Percentiles rank a stretch among this genome's conserved stretches.
Conservation (phyloP, 805 yeast species). For the Kurtzmaniella fragi region DNA sequence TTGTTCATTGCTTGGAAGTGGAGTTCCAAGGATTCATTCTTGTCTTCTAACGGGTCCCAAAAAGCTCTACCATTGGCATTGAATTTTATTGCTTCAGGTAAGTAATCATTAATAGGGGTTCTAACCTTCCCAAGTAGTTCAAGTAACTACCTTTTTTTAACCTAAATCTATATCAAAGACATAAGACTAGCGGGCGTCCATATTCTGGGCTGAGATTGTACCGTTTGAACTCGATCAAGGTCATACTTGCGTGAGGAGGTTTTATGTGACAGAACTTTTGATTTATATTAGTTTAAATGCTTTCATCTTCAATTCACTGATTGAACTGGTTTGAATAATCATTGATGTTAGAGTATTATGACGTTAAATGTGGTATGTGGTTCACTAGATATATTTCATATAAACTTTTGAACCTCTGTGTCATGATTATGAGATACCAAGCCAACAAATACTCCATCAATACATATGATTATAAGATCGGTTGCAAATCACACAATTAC, state of each 20-base stretch:
- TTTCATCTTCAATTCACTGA: too few species aligned
- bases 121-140: neutral
- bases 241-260: slow-evolving; percentile 43
- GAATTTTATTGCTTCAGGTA: slow-evolving; percentile 88
- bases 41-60: slow-evolving; percentile 78
- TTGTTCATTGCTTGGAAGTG: slow-evolving; percentile 50
- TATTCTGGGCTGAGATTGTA: slow-evolving; percentile 30
- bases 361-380: too few species aligned
- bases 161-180: neutral
- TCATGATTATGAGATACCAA: too few species aligned
- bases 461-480: too few species aligned
- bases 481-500: too few species aligned
- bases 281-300: neutral
- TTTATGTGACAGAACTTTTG: slow-evolving; percentile 8
- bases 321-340: too few species aligned
- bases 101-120: slow-evolving; percentile 24
- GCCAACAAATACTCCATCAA: too few species aligned
- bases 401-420: too few species aligned
- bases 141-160: too few species aligned
- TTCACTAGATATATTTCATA: too few species aligned
- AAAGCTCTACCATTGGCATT: slow-evolving; percentile 75
- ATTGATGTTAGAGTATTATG: too few species aligned
- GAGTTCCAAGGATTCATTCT: slow-evolving; percentile 50
- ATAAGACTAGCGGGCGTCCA: slow-evolving; percentile 28
- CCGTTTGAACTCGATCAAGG: slow-evolving; percentile 43